Conservation (phyloP, 2,329 filamentous ascomycete genomes). For the Fonsecaea monophora region DNA sequence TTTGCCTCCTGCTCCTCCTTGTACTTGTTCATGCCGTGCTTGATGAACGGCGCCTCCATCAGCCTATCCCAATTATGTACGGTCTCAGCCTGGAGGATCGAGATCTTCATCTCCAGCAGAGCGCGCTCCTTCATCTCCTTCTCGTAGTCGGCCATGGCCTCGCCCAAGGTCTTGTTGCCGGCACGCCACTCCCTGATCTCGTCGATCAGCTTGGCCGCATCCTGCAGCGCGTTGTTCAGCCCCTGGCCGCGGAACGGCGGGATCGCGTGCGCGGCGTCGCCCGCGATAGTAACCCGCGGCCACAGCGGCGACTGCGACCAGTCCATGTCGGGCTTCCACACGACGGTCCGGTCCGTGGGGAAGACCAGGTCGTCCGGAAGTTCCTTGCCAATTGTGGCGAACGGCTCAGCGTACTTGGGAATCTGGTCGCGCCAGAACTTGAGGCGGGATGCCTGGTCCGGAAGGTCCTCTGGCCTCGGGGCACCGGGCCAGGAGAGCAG, state of each 20-base stretch:
- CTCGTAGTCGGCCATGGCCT: conserved; percentile 44
- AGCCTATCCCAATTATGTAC: conserved; percentile 51
- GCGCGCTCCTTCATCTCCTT: conserved; percentile 50
- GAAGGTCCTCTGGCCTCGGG: conserved; percentile 21
- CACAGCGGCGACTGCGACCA: conserved; percentile 39
- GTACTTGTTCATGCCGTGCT: conserved; percentile 22
- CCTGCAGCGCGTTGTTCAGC: conserved; percentile 64
- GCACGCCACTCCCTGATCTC: conserved; percentile 32
- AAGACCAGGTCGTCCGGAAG: conserved; percentile 32
- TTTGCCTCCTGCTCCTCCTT: neutral
- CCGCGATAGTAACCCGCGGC: conserved; percentile 56
- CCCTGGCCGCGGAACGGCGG: conserved; percentile 67
- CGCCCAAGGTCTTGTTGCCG: conserved; percentile 19
- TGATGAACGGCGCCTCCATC: conserved; percentile 26
- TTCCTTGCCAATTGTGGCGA: conserved; percentile 18
- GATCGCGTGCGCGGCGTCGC: conserved; percentile 69
- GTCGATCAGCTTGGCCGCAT: conserved; percentile 51
- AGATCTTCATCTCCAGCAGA: conserved; percentile 52
- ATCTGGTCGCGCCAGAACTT: conserved; percentile 30
- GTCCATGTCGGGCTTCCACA: conserved; percentile 34
- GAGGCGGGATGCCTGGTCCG: conserved; percentile 27
- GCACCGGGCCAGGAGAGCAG: conserved; percentile 24
- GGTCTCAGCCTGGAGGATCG: conserved; percentile 53
- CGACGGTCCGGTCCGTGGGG: conserved; percentile 31
- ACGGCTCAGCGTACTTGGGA: conserved; percentile 23